Base-by-base conservation (phyloP, 2,329 filamentous ascomycete genomes). In the Beauveria scarabaeidicola region DNA sequence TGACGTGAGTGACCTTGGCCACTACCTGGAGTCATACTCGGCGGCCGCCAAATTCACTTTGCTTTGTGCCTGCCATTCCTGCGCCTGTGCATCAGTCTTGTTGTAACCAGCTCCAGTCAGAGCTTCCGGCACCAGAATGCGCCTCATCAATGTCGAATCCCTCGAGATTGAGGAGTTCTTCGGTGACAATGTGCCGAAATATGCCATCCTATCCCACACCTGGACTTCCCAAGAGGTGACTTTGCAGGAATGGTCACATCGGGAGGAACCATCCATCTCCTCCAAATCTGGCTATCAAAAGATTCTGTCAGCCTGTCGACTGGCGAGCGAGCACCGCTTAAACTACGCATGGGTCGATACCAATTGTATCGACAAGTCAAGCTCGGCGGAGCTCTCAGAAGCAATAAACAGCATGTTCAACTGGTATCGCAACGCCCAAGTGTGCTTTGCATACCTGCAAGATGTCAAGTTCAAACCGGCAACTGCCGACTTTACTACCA, bases 271-370 rank as follows among this genome's bases (percentile, higher is more conserved):
- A 7, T 21, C 15, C 15, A 13, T 46, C 27, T 48, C 15, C 5
- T 47, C 54, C 10, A 57, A 40, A 15, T n/a, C 25, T 4, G 54
- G 54, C 19, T 50, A 46, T 21, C 27, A 43, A n/a, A 57, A 57
- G 15, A 41, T 57, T 5, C 3, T 47, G 8, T 21, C 27, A 3
- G 32, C 54, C 17, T 48, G 54, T 29, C 15, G 41, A 36, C 47
- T 52, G 7, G 47, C 47, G 15, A 32, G n/a, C 5, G 17, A 40
- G 17, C 15, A 15, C n/a, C n/a, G 63, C 3, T 66, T 65, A 52
- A 41, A 59, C 6, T 70, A 66, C 61, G 62, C 66, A 1, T 70
- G 69, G 69, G 61, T 65, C 19, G 67, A 70, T 11, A 69, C 67
- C 0, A 53, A 27, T 15, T 53, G 36, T 17, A 53, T 53, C 36